These are phyloP conservation scores for Phytophthora crassamura DNA, from an alignment of 352 stramenopile species.

Conservation along the genomic window DNA sequence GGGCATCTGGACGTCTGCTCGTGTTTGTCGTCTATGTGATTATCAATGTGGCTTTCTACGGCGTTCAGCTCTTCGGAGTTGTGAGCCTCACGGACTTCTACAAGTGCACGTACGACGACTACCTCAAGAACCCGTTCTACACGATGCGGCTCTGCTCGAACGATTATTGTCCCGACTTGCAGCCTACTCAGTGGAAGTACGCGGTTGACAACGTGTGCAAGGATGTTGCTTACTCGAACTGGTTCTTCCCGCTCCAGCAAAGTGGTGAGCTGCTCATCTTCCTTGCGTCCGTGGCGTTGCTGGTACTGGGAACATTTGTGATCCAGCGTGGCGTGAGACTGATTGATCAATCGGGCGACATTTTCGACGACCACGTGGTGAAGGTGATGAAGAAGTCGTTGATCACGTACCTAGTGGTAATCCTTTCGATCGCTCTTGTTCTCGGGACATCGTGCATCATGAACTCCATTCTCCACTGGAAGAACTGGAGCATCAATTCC, in stretches of 20 bases:
- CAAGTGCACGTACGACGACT: conserved; percentile 90
- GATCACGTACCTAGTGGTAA: conserved; percentile 78
- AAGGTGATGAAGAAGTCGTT: conserved; percentile 83
- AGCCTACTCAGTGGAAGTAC: conserved; percentile 85
- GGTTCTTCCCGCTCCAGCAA: conserved; percentile 65
- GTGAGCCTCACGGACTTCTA: conserved; percentile 80
- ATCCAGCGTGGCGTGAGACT: conserved; percentile 71
- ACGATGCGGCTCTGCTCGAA: conserved; percentile 65
- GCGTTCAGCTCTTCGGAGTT: conserved; percentile 68
- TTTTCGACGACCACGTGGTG: conserved; percentile 78
- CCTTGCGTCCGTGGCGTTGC: conserved; percentile 57
- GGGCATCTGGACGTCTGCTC: conserved; percentile 55
- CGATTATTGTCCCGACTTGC: conserved; percentile 83
- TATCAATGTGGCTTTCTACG: conserved; percentile 74
- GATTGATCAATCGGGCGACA: conserved; percentile 76
- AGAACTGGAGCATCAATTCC: conserved; percentile 68
- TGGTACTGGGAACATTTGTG: conserved; percentile 75
- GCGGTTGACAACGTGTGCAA: conserved; percentile 69
- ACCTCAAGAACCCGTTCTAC: conserved; percentile 87
- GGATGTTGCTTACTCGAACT: conserved; percentile 66
- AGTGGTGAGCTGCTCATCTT: conserved; percentile 70
- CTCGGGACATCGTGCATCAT: conserved; percentile 67
- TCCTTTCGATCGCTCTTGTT: conserved; percentile 73
- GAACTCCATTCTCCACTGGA: conserved; percentile 71
- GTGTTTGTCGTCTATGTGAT: conserved; percentile 70